Evolutionary conservation across 768 basidiomycete genomes (phyloP).

Genomic region (Calocera viscosa): DNA sequence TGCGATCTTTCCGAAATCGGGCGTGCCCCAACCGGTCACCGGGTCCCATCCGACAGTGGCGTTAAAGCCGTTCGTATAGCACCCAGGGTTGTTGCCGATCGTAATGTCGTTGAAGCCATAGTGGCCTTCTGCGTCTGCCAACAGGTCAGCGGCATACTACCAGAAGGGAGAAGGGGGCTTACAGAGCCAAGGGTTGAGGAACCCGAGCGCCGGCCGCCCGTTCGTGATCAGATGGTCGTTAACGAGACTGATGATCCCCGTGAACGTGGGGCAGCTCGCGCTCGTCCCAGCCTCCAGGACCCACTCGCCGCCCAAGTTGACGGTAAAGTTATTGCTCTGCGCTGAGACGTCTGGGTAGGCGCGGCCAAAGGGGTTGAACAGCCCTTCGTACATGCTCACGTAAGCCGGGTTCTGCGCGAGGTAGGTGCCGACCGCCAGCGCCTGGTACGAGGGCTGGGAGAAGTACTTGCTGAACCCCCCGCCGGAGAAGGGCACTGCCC

Average conservation of each 20-base stretch:
- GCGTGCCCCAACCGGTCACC: slow-evolving; percentile 42
- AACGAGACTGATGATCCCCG: slow-evolving; percentile 34
- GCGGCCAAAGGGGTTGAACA: slow-evolving; percentile 36
- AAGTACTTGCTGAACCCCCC: slow-evolving; percentile 65
- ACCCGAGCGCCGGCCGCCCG: slow-evolving; percentile 40
- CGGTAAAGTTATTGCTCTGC: slow-evolving; percentile 38
- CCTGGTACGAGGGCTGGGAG: slow-evolving; percentile 42
- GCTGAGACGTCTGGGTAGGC: slow-evolving; percentile 52
- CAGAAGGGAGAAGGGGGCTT: background rate
- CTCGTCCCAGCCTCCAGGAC: slow-evolving; percentile 50
- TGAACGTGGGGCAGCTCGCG: slow-evolving; percentile 50
- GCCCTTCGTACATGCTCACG: slow-evolving; percentile 40
- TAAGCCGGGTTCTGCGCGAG: slow-evolving; percentile 32
- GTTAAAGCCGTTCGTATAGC: background rate
- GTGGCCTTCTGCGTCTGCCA: slow-evolving; percentile 35
- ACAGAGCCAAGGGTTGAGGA: slow-evolving; percentile 28
- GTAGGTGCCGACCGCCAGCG: slow-evolving; percentile 34
- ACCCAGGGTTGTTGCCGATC: slow-evolving; percentile 25
- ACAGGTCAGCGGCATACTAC: slow-evolving; percentile 16
- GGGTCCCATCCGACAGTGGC: slow-evolving; percentile 30
- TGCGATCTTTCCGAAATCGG: slow-evolving; percentile 31
- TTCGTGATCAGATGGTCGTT: slow-evolving; percentile 47
- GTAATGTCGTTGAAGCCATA: slow-evolving; percentile 40
- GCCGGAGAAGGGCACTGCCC: slow-evolving; percentile 48
- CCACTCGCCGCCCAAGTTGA: slow-evolving; percentile 34